These are phyloP conservation scores for Phytophthora pinifolia DNA, from an alignment of 352 stramenopile genomes.

Conservation along the genomic window DNA sequence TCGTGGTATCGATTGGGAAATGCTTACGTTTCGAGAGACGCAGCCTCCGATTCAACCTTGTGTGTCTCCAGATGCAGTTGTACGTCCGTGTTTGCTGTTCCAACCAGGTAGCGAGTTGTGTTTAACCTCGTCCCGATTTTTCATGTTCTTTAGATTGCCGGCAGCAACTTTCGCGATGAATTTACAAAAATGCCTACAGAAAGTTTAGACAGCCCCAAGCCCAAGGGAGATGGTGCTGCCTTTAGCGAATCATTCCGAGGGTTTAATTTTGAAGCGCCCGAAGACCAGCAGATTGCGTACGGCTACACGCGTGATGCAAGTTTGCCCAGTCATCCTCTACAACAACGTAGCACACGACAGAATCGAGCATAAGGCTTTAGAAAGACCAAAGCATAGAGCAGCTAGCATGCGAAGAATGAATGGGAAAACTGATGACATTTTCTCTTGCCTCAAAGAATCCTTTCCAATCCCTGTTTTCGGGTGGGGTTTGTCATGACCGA, in stretches of 20 bases:
- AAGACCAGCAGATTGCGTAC: constrained; percentile 54
- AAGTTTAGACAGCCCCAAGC: constrained; percentile 33
- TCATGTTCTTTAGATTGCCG: constrained; percentile 20
- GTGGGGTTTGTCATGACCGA: too few species aligned
- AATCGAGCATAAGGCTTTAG: too few species aligned
- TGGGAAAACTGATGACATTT: too few species aligned
- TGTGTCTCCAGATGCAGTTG: constrained; percentile 38
- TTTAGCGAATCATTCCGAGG: constrained; percentile 75
- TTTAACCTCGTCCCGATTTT: neutral
- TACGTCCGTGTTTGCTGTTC: constrained; percentile 25
- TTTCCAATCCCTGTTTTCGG: too few species aligned
- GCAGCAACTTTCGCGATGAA: constrained; percentile 85
- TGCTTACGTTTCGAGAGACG: constrained; percentile 59
- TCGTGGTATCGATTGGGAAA: constrained; percentile 59
- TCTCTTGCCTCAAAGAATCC: too few species aligned
- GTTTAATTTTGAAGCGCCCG: constrained; percentile 84
- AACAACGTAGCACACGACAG: too few species aligned
- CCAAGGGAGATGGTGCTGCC: constrained; percentile 13
- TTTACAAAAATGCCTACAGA: constrained; percentile 73
- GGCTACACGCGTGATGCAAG: constrained; percentile 47
- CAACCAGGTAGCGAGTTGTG: neutral
- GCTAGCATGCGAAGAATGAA: too few species aligned
- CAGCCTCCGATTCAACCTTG: constrained; percentile 72
- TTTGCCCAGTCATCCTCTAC: neutral
- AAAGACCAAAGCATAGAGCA: too few species aligned